These are phyloP conservation scores for Hevea brasiliensis DNA, from an alignment of 345 rosid species.

Conservation along the genomic window DNA sequence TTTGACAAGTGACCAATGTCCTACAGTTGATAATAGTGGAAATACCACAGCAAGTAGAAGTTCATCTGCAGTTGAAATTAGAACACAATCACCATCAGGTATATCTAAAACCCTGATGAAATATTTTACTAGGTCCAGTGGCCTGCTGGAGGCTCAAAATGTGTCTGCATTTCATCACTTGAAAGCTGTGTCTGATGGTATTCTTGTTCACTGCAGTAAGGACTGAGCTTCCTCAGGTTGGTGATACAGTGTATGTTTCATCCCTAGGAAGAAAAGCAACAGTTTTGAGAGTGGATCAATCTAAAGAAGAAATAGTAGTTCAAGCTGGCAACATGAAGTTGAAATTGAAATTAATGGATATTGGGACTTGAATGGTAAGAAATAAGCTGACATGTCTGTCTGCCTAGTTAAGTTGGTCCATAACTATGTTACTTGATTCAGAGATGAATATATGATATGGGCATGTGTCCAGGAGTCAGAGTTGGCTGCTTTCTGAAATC, in stretches of 20 bases:
- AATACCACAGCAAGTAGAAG: neutral
- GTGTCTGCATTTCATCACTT: neutral
- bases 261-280: slow-evolving; percentile 67
- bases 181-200: neutral
- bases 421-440: neutral
- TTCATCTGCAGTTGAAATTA: slow-evolving; percentile 34
- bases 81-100: slow-evolving; percentile 44
- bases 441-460: no score
- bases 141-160: neutral
- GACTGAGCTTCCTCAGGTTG: slow-evolving; percentile 54
- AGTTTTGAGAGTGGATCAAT: slow-evolving; percentile 64
- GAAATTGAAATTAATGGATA: slow-evolving; percentile 60
- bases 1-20: slow-evolving; percentile 25
- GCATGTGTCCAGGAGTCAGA: neutral
- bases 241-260: slow-evolving; percentile 58
- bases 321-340: slow-evolving; percentile 84
- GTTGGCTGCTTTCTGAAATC: neutral
- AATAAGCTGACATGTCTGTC: slow-evolving; percentile 5
- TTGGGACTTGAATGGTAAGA: slow-evolving; percentile 36
- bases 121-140: neutral
- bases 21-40: slow-evolving; percentile 22
- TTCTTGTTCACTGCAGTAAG: slow-evolving; percentile 29
- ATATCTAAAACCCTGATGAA: slow-evolving; percentile 14
- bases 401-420: neutral
- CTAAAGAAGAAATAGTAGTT: slow-evolving; percentile 68